Base-by-base conservation (phyloP, 805 yeast genomes). In the Candida alai region DNA sequence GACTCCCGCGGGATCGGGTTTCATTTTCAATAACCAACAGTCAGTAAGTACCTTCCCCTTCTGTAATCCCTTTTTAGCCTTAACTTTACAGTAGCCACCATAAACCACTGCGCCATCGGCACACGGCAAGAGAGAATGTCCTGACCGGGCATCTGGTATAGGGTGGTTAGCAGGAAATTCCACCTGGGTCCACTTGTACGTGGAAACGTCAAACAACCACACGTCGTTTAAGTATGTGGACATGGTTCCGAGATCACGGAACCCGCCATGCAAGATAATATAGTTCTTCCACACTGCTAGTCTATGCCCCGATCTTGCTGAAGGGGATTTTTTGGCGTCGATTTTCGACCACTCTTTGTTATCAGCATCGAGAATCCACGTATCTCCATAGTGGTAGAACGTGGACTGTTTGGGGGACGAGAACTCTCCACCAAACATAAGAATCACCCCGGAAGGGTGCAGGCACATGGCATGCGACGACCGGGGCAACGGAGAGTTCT, bases 371-470 rank as follows among this genome's bases (percentile, higher is more conserved):
- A 90, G 65, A 30, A 90, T 70, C 98, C 98, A 90, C 4, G 96
- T 83, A 53, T 90, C 98, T 12, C 96, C 90, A 56, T 86, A 90
- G 59, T 90, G 98, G 56, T 93, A 93, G 59, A 90, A 90, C 0
- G 96, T 87, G 32, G 86, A 78, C 57, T 90, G 98, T 49, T 90
- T 90, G 3, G 97, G 97, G 11, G 95, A 84, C 2, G 96, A 85
- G 49, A 93, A 90, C 60, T 90, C 98, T 49, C 98, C 98, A 32
- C 97, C 98, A 62, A 87, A 93, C 68, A 90, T 60, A 40, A 90
- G 56, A 18, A 86, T 73, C 2, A 89, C 65, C 8, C 97, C 97
- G 2, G 88, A 77, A 1, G 96, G 95, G 58, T 90, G 97, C 1
- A 85, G 81, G 42, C 89, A 80, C 86, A 89, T 84, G 1, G 95